A percentile compares a stretch with the other conserved stretches of the same genome.
These are phyloP conservation scores for Nemania diffusa DNA, from an alignment of 2,329 filamentous ascomycete species.

Conservation along the genomic window DNA sequence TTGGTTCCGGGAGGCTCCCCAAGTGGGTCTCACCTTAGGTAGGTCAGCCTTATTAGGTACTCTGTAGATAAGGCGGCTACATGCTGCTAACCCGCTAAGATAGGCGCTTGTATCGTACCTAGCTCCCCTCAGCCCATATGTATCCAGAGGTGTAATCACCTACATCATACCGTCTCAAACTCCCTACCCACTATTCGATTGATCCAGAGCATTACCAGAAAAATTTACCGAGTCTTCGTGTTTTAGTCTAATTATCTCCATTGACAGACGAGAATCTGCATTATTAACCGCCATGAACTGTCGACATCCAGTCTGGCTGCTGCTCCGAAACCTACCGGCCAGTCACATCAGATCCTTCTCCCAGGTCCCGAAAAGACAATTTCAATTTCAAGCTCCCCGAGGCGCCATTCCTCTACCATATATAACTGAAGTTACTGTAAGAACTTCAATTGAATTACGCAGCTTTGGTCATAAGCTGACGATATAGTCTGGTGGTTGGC, in stretches of 20 bases:
- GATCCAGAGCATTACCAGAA: not conserved
- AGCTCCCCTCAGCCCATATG: too few relatives aligned
- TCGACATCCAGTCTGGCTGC: conserved; percentile 49
- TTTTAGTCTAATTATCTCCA: not conserved
- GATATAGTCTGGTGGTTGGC: conserved; percentile 76
- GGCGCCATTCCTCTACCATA: conserved; percentile 65
- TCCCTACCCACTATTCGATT: not conserved
- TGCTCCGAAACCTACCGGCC: conserved; percentile 51
- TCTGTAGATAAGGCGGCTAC: not conserved
- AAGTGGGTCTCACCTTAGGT: too few relatives aligned
- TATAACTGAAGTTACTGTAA: conserved; percentile 66
- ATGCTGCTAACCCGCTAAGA: too few relatives aligned
- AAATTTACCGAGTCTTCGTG: not conserved
- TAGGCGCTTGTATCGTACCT: too few relatives aligned
- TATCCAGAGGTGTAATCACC: too few relatives aligned
- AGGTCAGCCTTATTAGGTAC: not conserved
- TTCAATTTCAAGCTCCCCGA: conserved; percentile 50
- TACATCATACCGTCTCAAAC: not conserved
- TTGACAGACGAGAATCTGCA: not conserved
- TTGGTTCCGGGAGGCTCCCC: too few relatives aligned
- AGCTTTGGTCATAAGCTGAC: conserved; percentile 45
- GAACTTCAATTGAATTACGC: conserved; percentile 11
- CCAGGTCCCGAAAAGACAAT: conserved; percentile 51
- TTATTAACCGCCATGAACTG: conserved; percentile 50
- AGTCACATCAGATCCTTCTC: conserved; percentile 57